Conservation (phyloP, 2,329 filamentous ascomycete genomes). For the Pseudovirgaria hyperparasitica region DNA sequence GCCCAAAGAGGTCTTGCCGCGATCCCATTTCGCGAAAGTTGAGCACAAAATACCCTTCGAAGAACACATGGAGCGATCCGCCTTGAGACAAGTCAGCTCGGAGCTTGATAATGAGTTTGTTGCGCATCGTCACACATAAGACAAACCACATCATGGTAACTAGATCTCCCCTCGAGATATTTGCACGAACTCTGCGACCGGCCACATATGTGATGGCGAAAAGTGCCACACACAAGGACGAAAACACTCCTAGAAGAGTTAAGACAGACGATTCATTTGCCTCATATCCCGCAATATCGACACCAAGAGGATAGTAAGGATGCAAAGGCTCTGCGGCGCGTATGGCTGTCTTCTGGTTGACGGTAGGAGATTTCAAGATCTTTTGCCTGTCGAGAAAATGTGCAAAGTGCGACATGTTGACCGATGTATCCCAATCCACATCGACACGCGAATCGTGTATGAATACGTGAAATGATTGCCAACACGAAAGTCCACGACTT, state of each 20-base stretch:
- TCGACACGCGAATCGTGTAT: too few species aligned
- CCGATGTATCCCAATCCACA: too few species aligned
- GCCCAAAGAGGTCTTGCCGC: conserved; percentile 61
- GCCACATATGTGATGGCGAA: conserved; percentile 44
- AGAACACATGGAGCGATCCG: conserved; percentile 63
- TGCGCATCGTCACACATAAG: conserved; percentile 42
- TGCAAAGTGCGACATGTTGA: too few species aligned
- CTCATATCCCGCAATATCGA: conserved; percentile 49
- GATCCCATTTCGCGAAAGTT: conserved; percentile 54
- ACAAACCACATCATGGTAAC: conserved; percentile 61
- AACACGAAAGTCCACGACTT: too few species aligned
- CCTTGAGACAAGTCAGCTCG: conserved; percentile 28
- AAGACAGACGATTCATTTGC: conserved; percentile 51
- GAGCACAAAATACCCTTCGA: conserved; percentile 73
- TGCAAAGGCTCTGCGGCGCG: conserved; percentile 28
- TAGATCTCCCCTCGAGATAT: conserved; percentile 41
- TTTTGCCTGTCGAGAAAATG: too few species aligned
- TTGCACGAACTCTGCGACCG: conserved; percentile 40
- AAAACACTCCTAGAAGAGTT: conserved; percentile 48
- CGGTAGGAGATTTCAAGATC: too few species aligned
- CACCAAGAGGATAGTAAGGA: conserved; percentile 59
- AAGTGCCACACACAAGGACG: conserved; percentile 41
- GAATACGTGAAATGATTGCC: too few species aligned
- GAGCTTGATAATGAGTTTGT: too few species aligned
- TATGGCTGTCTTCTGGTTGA: too few species aligned